These are phyloP conservation scores for Psilocybe azurescens DNA, from an alignment of 768 basidiomycete species.

Conservation along the genomic window DNA sequence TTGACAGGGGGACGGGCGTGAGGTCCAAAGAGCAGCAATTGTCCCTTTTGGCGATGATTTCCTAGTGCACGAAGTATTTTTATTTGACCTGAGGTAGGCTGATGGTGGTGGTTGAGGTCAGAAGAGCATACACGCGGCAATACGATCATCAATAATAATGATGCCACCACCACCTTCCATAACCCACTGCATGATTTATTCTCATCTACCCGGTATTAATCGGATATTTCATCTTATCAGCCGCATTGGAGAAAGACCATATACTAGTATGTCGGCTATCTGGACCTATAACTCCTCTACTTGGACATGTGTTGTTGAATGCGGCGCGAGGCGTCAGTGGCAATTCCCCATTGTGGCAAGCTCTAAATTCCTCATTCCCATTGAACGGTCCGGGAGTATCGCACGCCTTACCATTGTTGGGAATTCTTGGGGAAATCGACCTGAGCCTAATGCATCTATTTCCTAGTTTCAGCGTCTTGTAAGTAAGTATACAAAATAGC, in stretches of 20 bases:
- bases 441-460: not conserved
- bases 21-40: not conserved
- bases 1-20: not conserved
- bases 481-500: not conserved
- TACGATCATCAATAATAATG: not conserved
- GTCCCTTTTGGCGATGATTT: constrained; percentile 1
- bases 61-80: not conserved
- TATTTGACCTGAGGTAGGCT: constrained; percentile 8
- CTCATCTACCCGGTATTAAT: no score
- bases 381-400: constrained; percentile 8
- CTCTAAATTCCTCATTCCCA: not conserved
- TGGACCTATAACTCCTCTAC: constrained; percentile 1
- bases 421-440: not conserved
- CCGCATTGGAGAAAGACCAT: not conserved
- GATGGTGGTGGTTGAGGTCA: constrained; percentile 12
- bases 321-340: not conserved
- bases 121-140: constrained; percentile 15
- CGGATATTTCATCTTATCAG: not conserved
- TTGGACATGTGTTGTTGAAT: not conserved
- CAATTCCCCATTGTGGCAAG: not conserved
- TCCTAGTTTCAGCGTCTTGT: not conserved
- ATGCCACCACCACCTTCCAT: not conserved
- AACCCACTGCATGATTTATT: constrained; percentile 1
- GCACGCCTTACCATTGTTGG: constrained; percentile 1
- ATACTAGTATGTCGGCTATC: not conserved